A percentile compares a stretch with the other conserved stretches of the same genome.
Conservation (phyloP, 495 filamentous ascomycete species). For the Penicillium waksmanii region DNA sequence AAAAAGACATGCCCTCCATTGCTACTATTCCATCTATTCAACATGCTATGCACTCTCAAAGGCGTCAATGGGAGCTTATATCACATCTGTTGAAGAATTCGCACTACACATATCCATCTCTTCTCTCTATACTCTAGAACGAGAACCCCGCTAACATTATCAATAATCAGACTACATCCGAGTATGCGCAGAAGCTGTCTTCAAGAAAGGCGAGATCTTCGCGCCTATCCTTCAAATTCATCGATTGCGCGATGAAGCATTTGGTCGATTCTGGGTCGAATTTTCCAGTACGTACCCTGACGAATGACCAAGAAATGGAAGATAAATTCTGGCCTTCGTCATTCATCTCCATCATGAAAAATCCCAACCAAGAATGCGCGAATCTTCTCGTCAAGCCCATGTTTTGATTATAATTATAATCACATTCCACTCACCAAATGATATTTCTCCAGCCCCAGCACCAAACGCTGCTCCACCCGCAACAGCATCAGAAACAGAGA, state of each 20-base stretch:
- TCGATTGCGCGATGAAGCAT: constrained; percentile 46
- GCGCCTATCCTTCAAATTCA: constrained; percentile 39
- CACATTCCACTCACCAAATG: neutral
- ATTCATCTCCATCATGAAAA: no score
- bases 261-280: constrained; percentile 48
- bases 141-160: constrained; percentile 3
- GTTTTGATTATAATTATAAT: neutral
- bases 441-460: neutral
- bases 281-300: constrained; percentile 35
- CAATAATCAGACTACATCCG: constrained; percentile 35
- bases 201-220: constrained; percentile 40
- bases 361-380: no score
- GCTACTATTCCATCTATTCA: neutral
- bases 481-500: neutral
- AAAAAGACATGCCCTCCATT: neutral
- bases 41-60: neutral
- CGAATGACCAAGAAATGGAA: neutral
- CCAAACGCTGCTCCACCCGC: neutral
- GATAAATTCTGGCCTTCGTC: no score
- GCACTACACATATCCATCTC: neutral
- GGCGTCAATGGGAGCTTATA: neutral
- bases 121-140: neutral
- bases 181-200: constrained; percentile 38
- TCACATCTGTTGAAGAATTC: neutral
- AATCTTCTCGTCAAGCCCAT: no score